A percentile compares a stretch with the other conserved stretches of the same genome.
Conservation (phyloP, 75 land plant genomes). For the Azolla pinnata region DNA sequence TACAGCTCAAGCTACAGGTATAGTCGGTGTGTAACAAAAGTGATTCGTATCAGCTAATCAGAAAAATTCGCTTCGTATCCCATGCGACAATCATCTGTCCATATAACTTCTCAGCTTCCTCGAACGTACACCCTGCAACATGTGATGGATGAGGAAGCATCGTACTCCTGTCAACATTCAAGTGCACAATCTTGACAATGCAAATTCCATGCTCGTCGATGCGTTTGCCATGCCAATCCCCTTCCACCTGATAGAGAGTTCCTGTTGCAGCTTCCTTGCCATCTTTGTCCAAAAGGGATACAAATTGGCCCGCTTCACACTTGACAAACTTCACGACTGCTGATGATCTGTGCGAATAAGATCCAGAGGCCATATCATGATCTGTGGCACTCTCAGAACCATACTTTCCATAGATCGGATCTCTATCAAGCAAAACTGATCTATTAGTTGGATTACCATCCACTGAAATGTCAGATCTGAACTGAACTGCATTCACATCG, state of each 20-base stretch:
- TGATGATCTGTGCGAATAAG: constrained; percentile 4
- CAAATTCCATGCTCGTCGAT: constrained; percentile 40
- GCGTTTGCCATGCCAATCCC: constrained; percentile 39
- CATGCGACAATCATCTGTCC: constrained; percentile 59
- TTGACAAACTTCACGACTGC: constrained; percentile 13
- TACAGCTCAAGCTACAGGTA: no score
- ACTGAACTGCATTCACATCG: background rate
- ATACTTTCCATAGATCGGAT: background rate
- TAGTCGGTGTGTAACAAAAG: no score
- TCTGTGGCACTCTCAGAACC: background rate
- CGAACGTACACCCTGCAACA: constrained; percentile 42
- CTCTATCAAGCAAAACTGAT: background rate
- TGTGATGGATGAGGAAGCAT: constrained; percentile 47
- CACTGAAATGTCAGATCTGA: background rate
- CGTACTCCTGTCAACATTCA: constrained; percentile 35
- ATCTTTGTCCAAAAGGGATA: constrained; percentile 30
- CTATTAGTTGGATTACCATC: no score
- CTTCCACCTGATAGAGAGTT: constrained; percentile 41
- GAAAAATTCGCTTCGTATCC: constrained; percentile 27
- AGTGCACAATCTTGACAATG: constrained; percentile 47
- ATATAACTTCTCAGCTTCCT: constrained; percentile 46
- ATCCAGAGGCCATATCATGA: background rate
- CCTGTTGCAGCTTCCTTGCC: constrained; percentile 55
- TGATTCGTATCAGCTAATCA: constrained; percentile 6
- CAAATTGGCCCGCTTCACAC: constrained; percentile 50